Conservation (phyloP, 2,329 filamentous ascomycete species). For the Fonsecaea nubica region DNA sequence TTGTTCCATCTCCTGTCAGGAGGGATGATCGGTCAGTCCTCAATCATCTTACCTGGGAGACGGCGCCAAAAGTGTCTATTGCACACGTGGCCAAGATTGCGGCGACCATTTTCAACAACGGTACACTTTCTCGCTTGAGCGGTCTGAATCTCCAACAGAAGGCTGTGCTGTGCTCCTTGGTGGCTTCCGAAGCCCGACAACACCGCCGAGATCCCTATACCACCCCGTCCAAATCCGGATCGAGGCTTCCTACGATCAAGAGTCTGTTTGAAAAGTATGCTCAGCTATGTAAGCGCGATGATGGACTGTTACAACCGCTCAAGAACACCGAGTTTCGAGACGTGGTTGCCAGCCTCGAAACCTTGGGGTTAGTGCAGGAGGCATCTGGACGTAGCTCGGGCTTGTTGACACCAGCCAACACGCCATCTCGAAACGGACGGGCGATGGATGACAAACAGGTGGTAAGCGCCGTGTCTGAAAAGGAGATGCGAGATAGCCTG, state of each 20-base stretch:
- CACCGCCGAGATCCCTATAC: slow-evolving; percentile 50
- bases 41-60: slow-evolving; percentile 73
- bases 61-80: slow-evolving; percentile 86
- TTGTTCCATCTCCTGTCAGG: slow-evolving; percentile 58
- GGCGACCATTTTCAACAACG: slow-evolving; percentile 86
- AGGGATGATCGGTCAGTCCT: slow-evolving; percentile 49
- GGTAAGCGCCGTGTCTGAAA: slow-evolving; percentile 78
- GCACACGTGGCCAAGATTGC: slow-evolving; percentile 92
- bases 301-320: slow-evolving; percentile 80
- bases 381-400: slow-evolving; percentile 70
- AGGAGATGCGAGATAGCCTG: slow-evolving; percentile 75
- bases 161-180: slow-evolving; percentile 85
- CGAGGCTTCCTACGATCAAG: slow-evolving; percentile 78
- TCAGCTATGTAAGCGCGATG: slow-evolving; percentile 80
- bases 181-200: slow-evolving; percentile 76
- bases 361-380: slow-evolving; percentile 77
- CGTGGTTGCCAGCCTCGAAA: slow-evolving; percentile 87
- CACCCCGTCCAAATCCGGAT: slow-evolving; percentile 66
- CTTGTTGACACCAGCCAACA: slow-evolving; percentile 73
- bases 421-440: slow-evolving; percentile 60
- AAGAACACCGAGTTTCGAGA: slow-evolving; percentile 93
- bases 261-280: slow-evolving; percentile 84
- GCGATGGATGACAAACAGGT: slow-evolving; percentile 77
- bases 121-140: slow-evolving; percentile 81
- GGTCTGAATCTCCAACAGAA: slow-evolving; percentile 95